phyloP scores from a whole-genome alignment of 352 stramenopile species.

The Globisporangium recalcitrans region DNA sequence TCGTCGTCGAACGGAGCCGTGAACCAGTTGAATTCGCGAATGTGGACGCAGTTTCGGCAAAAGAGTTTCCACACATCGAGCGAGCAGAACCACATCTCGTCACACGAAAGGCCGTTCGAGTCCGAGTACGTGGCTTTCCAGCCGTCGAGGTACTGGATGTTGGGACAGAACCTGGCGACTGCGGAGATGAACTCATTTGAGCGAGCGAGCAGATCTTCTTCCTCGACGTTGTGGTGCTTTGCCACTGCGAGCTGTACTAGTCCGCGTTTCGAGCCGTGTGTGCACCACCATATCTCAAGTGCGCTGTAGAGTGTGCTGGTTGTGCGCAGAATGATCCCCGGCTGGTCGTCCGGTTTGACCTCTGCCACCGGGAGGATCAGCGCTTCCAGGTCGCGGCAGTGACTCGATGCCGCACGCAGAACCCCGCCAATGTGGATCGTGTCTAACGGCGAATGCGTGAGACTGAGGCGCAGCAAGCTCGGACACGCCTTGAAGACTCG shows the following conservation, averaged over 20 bases:
- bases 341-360: neutral
- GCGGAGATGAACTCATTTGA: constrained; percentile 16
- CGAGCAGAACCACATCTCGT: constrained; percentile 20
- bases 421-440: neutral
- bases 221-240: constrained; percentile 15
- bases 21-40: constrained; percentile 17
- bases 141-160: constrained; percentile 23
- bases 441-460: neutral
- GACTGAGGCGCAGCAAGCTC: neutral
- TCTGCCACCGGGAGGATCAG: neutral
- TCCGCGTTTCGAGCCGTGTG: constrained; percentile 8
- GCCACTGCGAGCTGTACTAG: constrained; percentile 23
- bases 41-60: constrained; percentile 2
- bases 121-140: constrained; percentile 20
- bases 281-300: constrained; percentile 16
- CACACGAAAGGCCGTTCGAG: constrained; percentile 14
- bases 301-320: constrained; percentile 12
- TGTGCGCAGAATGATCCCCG: neutral
- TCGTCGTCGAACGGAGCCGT: constrained; percentile 11
- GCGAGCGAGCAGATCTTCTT: constrained; percentile 1
- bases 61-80: constrained; percentile 5
- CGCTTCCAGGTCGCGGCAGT: neutral
- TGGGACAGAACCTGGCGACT: constrained; percentile 16
- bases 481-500: neutral
- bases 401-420: neutral